Conservation (phyloP, 495 filamentous ascomycete genomes). For the Aspergillus egyptiacus region DNA sequence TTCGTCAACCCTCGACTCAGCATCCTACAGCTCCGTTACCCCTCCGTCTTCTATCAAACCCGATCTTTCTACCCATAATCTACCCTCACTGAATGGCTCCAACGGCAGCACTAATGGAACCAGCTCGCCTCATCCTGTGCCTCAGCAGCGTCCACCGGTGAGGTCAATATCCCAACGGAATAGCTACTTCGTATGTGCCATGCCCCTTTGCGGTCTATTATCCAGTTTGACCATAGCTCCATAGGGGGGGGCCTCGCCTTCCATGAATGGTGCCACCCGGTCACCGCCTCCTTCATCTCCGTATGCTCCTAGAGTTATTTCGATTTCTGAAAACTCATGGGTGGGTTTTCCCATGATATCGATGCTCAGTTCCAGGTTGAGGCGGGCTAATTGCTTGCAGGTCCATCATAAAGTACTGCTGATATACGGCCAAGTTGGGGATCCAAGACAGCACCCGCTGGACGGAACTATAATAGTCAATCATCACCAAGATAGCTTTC, state of each 20-base stretch:
- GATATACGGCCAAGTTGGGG: constrained; percentile 72
- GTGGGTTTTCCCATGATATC: constrained; percentile 39
- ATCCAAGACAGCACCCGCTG: constrained; percentile 59
- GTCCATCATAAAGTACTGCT: constrained; percentile 86
- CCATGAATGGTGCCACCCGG: constrained; percentile 46
- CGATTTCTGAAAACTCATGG: constrained; percentile 75
- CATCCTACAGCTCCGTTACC: constrained; percentile 49
- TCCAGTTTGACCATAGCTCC: not conserved
- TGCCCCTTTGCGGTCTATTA: not conserved
- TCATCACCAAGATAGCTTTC: constrained; percentile 79
- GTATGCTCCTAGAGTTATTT: constrained; percentile 71
- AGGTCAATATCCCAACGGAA: constrained; percentile 43
- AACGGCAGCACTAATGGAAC: constrained; percentile 30
- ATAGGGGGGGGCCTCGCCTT: constrained; percentile 40
- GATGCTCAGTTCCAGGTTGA: not conserved
- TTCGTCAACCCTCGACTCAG: constrained; percentile 58
- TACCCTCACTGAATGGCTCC: constrained; percentile 47
- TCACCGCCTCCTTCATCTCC: constrained; percentile 58
- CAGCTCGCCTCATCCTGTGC: constrained; percentile 30
- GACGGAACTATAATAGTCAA: constrained; percentile 76
- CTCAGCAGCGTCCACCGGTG: constrained; percentile 40
- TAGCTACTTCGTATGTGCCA: constrained; percentile 42
- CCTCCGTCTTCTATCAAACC: constrained; percentile 57
- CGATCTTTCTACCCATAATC: constrained; percentile 46
- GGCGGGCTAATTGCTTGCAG: constrained; percentile 32